Evolutionary conservation across 306 rosid genomes (phyloP).

Genomic region (Lablab purpureus): DNA sequence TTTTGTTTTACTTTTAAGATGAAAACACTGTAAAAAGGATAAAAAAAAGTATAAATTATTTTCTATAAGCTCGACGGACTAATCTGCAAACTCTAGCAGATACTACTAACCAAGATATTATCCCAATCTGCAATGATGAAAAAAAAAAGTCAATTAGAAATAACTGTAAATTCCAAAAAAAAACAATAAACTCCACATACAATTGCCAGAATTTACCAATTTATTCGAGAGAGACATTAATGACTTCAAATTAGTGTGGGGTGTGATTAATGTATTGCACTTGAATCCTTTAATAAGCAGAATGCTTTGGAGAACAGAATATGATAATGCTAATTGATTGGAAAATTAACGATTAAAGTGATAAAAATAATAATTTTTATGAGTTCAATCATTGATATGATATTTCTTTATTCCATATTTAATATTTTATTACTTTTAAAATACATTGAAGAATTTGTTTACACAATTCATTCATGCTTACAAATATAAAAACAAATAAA

Average conservation of each 20-base stretch:
- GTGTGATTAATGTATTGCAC: not conserved
- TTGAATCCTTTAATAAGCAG: not conserved
- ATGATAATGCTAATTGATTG: not conserved
- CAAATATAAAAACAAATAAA: not conserved
- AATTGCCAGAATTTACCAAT: not conserved
- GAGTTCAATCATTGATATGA: not conserved
- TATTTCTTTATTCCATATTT: not conserved
- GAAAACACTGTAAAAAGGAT: not conserved
- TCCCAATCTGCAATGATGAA: slow-evolving; percentile 68
- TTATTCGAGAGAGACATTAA: not conserved
- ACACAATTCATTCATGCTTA: not conserved
- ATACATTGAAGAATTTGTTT: not conserved
- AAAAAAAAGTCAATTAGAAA: slow-evolving; percentile 5
- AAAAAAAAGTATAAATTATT: slow-evolving; percentile 22
- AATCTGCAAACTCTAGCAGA: slow-evolving; percentile 83
- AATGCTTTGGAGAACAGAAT: not conserved
- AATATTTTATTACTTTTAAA: not conserved
- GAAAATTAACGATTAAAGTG: not conserved
- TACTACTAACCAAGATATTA: slow-evolving; percentile 78
- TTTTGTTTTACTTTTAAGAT: not conserved
- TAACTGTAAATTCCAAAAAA: not conserved
- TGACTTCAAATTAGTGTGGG: not conserved
- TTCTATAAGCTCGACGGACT: slow-evolving; percentile 55
- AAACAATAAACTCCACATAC: not conserved
- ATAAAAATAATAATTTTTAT: not conserved